Base-by-base conservation (phyloP, 2,329 filamentous ascomycete species). In the Trichoderma pleuroti region DNA sequence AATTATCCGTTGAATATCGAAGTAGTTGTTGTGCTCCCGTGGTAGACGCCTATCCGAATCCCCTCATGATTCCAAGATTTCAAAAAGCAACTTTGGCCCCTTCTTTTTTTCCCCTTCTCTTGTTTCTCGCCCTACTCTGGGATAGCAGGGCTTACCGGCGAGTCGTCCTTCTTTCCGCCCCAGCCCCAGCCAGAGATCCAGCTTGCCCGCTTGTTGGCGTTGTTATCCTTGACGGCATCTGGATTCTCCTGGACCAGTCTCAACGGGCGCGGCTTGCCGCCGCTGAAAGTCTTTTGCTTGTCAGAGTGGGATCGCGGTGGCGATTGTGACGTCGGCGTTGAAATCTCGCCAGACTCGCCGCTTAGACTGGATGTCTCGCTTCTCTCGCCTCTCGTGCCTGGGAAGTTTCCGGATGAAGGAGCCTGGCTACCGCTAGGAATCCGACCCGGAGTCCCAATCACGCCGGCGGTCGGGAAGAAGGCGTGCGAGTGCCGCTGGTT, bases 211-310 rank as follows among this genome's bases (percentile, higher is more conserved):
- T 91, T 91, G 76, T 86, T 86, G 34, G 68, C 52, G 28, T 91
- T 91, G 76, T 86, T 86, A 68, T 81, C 78, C 75, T 85, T 84
- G 72, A 84, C 81, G 3, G 78, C 78, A 64, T 88, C 87, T 26
- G 82, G 80, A 74, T 91, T 91, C 82, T 97, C 93, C 81, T 96
- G 92, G 60, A 98, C 94, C 34, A 99, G 86, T 18, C 95, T 87
- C 74, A 99, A 84, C 8, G 95, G 95, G 42, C 94, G 88, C 71
- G 97, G 90, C 81, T 96, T 96, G 57, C 89, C 89, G 5, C 87
- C 87, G 70, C 88, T 82, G 73, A 87, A 88, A 2, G 86, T 88
- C 46, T 85, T 88, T 71, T 84, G 83, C 79, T 88, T 87, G 76
- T 90, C 86, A 72, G 81, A 80, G 72, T 85, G 82, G 32, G 81